Base-by-base conservation (phyloP, 129 eudicot genomes). In the Arctium lappa region DNA sequence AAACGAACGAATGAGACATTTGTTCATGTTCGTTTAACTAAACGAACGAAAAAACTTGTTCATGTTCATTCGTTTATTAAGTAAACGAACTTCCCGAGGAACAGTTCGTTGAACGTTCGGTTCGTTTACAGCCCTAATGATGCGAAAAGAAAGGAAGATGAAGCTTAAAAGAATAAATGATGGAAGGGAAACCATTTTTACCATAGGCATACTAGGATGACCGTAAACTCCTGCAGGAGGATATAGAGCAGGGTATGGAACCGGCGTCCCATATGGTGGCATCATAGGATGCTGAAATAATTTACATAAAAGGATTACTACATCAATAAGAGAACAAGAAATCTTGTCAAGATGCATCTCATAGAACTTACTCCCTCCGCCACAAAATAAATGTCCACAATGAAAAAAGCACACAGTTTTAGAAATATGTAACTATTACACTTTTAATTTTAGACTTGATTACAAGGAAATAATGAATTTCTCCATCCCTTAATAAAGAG, bases 261-360 rank as follows among this genome's bases (percentile, higher is more conserved):
- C 95, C 9, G 96, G 96, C 30, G 97, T 92, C 74, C 98, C 94
- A 84, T 94, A 94, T 40, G 97, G 98, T 29, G 95, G 85, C 94
- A 92, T 94, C 80, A 92, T 44, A 86, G 98, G 94, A 80, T 94
- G 98, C 98, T 92, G 92, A 83, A 80, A 79, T 60, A 76, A 68
- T 78, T 78, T 30, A 68, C 34, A 27, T 22, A 75, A 31, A 63
- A 72, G 0, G 18, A 65, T 30, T 36, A 77, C 30, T 15, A 74
- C 3, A 69, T 71, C 7, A n/a, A 12, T 31, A 69, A 72, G 36
- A 9, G 65, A 40, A 18, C 10, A 11, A 42, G 11, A 79, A 39
- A 32, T 63, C 76, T 42, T 42, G 31, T 40, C 68, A 38, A 46
- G 5, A 60, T 60, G 12, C 18, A 65, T 16, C 60, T 60, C 22